phyloP scores from a whole-genome alignment of 108 stramenopile species.

The Stephanodiscus triporus region DNA sequence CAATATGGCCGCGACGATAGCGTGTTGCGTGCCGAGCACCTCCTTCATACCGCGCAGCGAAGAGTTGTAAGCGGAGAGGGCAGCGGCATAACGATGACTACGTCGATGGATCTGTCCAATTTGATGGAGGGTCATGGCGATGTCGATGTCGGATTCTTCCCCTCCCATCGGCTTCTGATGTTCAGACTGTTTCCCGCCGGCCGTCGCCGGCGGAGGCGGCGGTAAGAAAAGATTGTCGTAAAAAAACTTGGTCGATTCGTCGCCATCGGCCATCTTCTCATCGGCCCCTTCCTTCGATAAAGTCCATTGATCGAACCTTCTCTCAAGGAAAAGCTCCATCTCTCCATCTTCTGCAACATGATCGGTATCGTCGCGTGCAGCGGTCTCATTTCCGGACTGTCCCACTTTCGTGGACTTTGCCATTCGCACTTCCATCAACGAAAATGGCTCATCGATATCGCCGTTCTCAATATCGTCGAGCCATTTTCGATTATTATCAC shows the following conservation, averaged over 20 bases:
- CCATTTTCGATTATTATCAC: constrained; percentile 6
- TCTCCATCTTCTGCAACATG: constrained; percentile 47
- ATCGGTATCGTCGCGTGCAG: constrained; percentile 3
- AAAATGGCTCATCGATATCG: constrained; percentile 37
- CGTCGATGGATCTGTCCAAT: constrained; percentile 77
- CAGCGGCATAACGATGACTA: constrained; percentile 56
- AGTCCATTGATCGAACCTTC: constrained; percentile 38
- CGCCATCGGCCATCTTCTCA: not conserved
- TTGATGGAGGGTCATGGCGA: constrained; percentile 82
- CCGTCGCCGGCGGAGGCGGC: not conserved
- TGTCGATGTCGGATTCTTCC: constrained; percentile 65
- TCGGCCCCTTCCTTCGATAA: not conserved
- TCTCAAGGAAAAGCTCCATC: constrained; percentile 65
- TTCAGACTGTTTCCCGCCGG: not conserved
- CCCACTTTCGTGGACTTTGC: constrained; percentile 27
- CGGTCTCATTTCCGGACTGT: not conserved
- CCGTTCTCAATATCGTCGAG: constrained; percentile 21
- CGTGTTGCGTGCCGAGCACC: constrained; percentile 69
- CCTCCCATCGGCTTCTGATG: not conserved
- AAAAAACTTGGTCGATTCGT: constrained; percentile 28
- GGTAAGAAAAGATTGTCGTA: constrained; percentile 71
- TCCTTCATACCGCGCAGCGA: constrained; percentile 84
- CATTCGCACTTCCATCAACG: constrained; percentile 47
- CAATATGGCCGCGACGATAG: constrained; percentile 79
- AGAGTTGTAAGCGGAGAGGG: constrained; percentile 74